A percentile compares a stretch with the other conserved stretches of the same genome.
Evolutionary conservation across 2,329 filamentous ascomycete genomes (phyloP).

Genomic region (Chalaropsis thielavioides): DNA sequence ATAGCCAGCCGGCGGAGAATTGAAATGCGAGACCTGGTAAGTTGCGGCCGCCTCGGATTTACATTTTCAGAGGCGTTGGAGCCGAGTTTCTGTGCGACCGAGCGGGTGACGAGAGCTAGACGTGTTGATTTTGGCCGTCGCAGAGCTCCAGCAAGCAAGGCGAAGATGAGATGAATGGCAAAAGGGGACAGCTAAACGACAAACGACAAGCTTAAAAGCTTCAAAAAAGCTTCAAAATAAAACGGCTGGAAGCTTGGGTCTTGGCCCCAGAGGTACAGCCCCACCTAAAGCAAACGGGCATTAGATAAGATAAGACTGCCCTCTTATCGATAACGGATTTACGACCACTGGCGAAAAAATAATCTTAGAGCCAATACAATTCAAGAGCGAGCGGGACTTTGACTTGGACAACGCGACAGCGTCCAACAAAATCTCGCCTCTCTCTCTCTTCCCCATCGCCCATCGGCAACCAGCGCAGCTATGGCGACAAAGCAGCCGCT

Average conservation of each 20-base stretch:
- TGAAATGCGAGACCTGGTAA: neutral
- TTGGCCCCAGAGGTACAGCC: neutral
- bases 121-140: too few species aligned
- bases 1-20: too few species aligned
- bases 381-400: too few species aligned
- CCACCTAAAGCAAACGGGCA: neutral
- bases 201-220: too few species aligned
- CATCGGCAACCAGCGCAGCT: slow-evolving; percentile 17
- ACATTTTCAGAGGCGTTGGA: neutral
- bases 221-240: too few species aligned
- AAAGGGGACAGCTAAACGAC: too few species aligned
- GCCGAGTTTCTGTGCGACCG: neutral
- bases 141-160: too few species aligned
- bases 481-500: slow-evolving; percentile 49
- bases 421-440: neutral
- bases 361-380: slow-evolving; percentile 16
- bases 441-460: neutral
- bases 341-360: slow-evolving; percentile 19
- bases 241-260: too few species aligned
- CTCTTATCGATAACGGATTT: slow-evolving; percentile 17
- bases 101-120: neutral
- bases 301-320: neutral
- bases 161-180: too few species aligned
- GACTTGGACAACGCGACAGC: neutral
- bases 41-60: neutral